Conservation (phyloP, 805 yeast genomes). For the Yamadazyma takamatsuzukensis region DNA sequence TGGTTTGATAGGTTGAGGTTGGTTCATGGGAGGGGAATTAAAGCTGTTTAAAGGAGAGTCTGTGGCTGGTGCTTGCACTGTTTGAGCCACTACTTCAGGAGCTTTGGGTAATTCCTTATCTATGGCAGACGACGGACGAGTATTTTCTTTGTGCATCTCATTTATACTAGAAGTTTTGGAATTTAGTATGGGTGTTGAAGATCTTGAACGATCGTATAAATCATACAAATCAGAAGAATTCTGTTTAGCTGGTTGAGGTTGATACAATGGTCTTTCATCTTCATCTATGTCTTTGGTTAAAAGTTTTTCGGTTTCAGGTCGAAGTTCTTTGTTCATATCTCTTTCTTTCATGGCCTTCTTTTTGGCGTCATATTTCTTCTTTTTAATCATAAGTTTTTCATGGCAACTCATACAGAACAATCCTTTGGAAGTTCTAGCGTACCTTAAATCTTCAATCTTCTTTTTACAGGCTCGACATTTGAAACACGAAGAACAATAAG, state of each 20-base stretch:
- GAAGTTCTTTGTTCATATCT: conserved; percentile 9
- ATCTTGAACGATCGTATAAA: conserved; percentile 11
- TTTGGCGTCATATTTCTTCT: conserved; percentile 57
- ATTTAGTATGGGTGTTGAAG: conserved; percentile 11
- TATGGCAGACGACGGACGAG: conserved; percentile 10
- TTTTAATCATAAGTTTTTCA: conserved; percentile 71
- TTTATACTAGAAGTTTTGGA: conserved; percentile 5
- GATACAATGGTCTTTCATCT: conserved; percentile 17
- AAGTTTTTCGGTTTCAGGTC: background rate
- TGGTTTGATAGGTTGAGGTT: conserved; percentile 4
- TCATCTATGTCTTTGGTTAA: background rate
- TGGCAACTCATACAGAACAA: conserved; percentile 92
- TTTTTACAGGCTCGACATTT: conserved; percentile 83
- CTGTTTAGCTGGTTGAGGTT: conserved; percentile 13
- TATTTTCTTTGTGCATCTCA: conserved; percentile 5
- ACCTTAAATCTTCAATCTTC: conserved; percentile 81
- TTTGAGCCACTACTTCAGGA: conserved; percentile 4
- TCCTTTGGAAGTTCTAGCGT: conserved; percentile 91
- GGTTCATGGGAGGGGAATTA: background rate
- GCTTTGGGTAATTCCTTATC: conserved; percentile 12
- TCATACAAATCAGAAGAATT: conserved; percentile 13
- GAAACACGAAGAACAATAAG: conserved; percentile 89
- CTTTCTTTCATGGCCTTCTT: conserved; percentile 26
- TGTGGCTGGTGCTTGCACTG: too few species aligned
- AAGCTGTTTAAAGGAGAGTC: too few species aligned